Conservation (phyloP, 768 basidiomycete species). For the Rubroboletus satanas region DNA sequence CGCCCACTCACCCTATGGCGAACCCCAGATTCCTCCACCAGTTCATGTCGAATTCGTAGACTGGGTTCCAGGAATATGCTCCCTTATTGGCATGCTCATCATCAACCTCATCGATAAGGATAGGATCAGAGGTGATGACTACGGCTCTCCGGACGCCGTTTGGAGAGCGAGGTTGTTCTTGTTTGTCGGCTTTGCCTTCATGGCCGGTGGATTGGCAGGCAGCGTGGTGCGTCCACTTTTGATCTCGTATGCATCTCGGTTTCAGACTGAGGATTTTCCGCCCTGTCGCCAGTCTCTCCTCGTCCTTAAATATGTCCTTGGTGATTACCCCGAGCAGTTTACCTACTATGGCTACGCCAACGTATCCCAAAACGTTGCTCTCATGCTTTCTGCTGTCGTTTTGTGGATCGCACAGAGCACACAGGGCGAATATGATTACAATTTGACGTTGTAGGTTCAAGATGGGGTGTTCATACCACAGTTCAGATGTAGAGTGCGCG, state of each 20-base stretch:
- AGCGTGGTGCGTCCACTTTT: constrained; percentile 68
- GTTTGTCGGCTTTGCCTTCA: constrained; percentile 93
- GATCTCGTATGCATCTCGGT: neutral
- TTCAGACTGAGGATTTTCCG: neutral
- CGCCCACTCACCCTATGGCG: constrained; percentile 69
- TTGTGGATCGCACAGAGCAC: constrained; percentile 90
- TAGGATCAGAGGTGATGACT: constrained; percentile 74
- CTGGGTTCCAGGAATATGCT: constrained; percentile 96
- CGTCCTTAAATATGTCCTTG: constrained; percentile 85
- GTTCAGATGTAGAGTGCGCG: neutral
- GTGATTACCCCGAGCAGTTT: constrained; percentile 67
- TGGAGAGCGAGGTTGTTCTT: constrained; percentile 89
- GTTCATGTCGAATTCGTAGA: constrained; percentile 90
- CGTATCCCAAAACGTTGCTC: constrained; percentile 86
- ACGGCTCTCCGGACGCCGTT: constrained; percentile 78
- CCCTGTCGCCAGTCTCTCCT: constrained; percentile 61
- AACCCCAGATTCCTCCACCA: constrained; percentile 63
- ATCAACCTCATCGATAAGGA: constrained; percentile 96
- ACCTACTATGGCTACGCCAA: constrained; percentile 92
- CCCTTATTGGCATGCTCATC: constrained; percentile 86
- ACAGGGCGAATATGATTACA: constrained; percentile 90
- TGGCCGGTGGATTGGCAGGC: constrained; percentile 98
- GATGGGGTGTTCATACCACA: neutral
- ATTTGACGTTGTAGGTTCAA: constrained; percentile 62
- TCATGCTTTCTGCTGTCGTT: constrained; percentile 82